Conservation (phyloP, 768 basidiomycete species). For the Sutorius australiensis region DNA sequence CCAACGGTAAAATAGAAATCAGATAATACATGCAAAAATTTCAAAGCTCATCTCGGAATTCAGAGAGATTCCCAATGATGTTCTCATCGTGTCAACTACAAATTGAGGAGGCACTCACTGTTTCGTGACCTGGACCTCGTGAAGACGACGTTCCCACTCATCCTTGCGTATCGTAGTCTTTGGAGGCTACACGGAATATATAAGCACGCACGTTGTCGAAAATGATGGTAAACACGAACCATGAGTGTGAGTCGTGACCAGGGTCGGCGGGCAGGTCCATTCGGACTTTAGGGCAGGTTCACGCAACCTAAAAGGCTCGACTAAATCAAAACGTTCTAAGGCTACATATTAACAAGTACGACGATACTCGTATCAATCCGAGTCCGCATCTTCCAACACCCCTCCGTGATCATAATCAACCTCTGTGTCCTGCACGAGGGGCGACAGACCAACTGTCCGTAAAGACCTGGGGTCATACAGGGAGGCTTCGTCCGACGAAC, state of each 20-base stretch:
- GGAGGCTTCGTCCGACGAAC: conserved; percentile 43
- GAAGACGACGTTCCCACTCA: conserved; percentile 83
- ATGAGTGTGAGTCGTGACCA: conserved; percentile 21
- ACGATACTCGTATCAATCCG: conserved; percentile 9
- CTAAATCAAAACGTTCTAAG: background rate
- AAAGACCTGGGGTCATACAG: conserved; percentile 11
- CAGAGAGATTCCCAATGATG: conserved; percentile 99
- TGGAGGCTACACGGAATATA: conserved; percentile 34
- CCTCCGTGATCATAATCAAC: conserved; percentile 21
- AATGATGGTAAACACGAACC: conserved; percentile 24
- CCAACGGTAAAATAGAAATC: conserved; percentile 39
- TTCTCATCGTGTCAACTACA: conserved; percentile 53
- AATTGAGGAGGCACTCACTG: conserved; percentile 58
- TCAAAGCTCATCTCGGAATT: conserved; percentile 59
- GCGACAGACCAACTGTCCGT: conserved; percentile 8
- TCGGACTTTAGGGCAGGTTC: conserved; percentile 38
- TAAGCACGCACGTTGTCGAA: conserved; percentile 1
- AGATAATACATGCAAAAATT: conserved; percentile 89
- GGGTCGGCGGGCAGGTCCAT: conserved; percentile 16
- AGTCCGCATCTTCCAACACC: conserved; percentile 19
- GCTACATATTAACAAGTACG: conserved; percentile 1
- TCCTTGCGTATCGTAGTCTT: conserved; percentile 65
- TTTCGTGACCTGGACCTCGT: conserved; percentile 82
- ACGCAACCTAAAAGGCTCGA: background rate
- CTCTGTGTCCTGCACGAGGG: conserved; percentile 3